Conservation (phyloP, 2,329 filamentous ascomycete species). For the Trichoderma simmonsii region DNA sequence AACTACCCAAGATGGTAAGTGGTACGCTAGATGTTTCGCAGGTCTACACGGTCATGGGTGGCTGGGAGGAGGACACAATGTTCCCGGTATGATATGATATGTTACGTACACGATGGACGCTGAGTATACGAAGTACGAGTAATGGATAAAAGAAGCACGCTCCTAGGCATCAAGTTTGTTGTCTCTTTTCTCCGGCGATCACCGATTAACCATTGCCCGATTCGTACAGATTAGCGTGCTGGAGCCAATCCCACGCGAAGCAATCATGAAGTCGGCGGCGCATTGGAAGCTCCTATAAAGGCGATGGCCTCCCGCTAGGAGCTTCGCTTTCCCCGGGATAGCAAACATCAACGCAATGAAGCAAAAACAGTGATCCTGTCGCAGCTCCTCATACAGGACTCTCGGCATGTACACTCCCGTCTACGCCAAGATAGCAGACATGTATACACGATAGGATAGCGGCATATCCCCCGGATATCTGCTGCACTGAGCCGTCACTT, state of each 20-base stretch:
- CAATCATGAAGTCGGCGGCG: neutral
- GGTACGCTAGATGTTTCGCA: neutral
- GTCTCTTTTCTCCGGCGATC: neutral
- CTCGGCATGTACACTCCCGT: neutral
- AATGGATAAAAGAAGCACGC: neutral
- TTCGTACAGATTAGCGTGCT: neutral
- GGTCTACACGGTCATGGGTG: neutral
- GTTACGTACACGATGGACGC: neutral
- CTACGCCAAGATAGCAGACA: neutral
- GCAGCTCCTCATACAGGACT: neutral
- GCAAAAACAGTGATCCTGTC: neutral
- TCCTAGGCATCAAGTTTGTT: neutral
- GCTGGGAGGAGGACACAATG: neutral
- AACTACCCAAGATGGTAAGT: neutral
- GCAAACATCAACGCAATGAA: neutral
- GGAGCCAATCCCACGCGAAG: neutral
- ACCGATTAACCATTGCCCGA: neutral
- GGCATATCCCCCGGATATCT: neutral
- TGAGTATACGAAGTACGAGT: neutral
- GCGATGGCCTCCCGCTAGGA: neutral
- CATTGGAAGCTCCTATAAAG: neutral
- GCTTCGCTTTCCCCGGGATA: neutral
- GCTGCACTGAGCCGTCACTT: neutral
- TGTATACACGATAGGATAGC: neutral
- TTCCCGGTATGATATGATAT: neutral